These are phyloP conservation scores for Podaxis sp. DNA, from an alignment of 768 basidiomycete genomes.

Conservation along the genomic window DNA sequence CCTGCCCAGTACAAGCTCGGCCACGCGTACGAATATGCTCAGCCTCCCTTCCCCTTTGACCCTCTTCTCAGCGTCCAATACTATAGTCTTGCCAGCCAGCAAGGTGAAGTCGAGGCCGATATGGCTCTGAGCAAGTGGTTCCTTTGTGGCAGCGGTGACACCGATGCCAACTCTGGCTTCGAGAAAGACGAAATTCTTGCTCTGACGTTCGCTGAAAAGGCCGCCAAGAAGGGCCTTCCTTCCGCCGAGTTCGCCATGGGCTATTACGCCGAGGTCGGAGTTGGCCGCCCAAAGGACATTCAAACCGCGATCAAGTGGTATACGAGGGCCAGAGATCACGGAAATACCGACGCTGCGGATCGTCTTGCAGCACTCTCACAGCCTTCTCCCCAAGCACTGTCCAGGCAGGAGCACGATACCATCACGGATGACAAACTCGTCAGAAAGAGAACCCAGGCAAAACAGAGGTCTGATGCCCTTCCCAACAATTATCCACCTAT, in stretches of 20 bases:
- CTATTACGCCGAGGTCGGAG: conserved; percentile 91
- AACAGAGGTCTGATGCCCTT: conserved; percentile 39
- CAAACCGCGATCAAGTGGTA: conserved; percentile 80
- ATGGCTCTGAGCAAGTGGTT: conserved; percentile 99
- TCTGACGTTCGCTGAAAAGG: conserved; percentile 87
- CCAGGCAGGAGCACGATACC: conserved; percentile 75
- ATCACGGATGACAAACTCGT: conserved; percentile 81
- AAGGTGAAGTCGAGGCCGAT: conserved; percentile 89
- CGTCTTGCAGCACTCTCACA: conserved; percentile 69
- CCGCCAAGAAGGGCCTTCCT: conserved; percentile 68
- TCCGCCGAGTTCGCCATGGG: conserved; percentile 95
- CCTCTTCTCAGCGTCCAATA: conserved; percentile 89
- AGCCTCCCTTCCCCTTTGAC: conserved; percentile 83
- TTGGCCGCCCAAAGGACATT: conserved; percentile 68
- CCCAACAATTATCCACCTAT: conserved; percentile 10
- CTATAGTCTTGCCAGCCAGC: conserved; percentile 79
- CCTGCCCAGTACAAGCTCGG: conserved; percentile 94
- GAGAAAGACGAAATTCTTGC: conserved; percentile 88
- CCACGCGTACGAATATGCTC: conserved; percentile 88
- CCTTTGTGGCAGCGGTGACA: conserved; percentile 69
- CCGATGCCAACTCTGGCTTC: conserved; percentile 39
- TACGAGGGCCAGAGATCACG: conserved; percentile 67
- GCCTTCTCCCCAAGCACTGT: conserved; percentile 61
- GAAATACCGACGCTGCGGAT: conserved; percentile 76
- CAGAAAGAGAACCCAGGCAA: conserved; percentile 73